These are phyloP conservation scores for Colletotrichum graminicola DNA, from an alignment of 2,329 filamentous ascomycete species.

Conservation along the genomic window DNA sequence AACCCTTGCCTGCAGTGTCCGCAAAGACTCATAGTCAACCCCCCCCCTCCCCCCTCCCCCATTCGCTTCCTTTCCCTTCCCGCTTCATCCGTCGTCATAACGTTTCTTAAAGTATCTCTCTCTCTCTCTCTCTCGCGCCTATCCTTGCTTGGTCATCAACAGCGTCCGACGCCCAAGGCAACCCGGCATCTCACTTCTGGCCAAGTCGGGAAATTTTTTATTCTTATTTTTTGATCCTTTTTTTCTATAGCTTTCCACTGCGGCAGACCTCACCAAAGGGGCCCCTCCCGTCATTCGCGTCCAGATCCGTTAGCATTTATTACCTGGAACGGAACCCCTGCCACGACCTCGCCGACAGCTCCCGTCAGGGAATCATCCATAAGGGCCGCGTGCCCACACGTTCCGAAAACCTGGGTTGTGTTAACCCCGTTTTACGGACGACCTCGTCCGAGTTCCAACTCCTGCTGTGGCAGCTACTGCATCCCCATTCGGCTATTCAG, in stretches of 20 bases:
- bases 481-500: conserved; percentile 21
- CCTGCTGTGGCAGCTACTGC: conserved; percentile 22
- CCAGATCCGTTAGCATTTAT: conserved; percentile 31
- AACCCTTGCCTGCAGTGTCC: conserved; percentile 11
- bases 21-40: conserved; percentile 4
- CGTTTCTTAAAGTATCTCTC: background rate
- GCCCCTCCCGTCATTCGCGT: conserved; percentile 11
- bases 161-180: conserved; percentile 6
- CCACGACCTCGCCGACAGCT: conserved; percentile 6
- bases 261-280: conserved; percentile 23
- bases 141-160: conserved; percentile 32
- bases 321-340: conserved; percentile 17
- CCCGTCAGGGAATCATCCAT: conserved; percentile 32
- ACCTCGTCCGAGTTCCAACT: conserved; percentile 24
- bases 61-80: conserved; percentile 3
- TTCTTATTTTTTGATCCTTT: too few relatives aligned
- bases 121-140: background rate
- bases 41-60: too few relatives aligned
- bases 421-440: conserved; percentile 32
- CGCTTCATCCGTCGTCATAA: conserved; percentile 6
- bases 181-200: conserved; percentile 24
- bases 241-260: conserved; percentile 13
- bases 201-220: conserved; percentile 30
- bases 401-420: conserved; percentile 22
- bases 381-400: conserved; percentile 40